A percentile compares a stretch with the other conserved stretches of the same genome.
Conservation (phyloP, 2,329 filamentous ascomycete genomes). For the Bisporella sp. region DNA sequence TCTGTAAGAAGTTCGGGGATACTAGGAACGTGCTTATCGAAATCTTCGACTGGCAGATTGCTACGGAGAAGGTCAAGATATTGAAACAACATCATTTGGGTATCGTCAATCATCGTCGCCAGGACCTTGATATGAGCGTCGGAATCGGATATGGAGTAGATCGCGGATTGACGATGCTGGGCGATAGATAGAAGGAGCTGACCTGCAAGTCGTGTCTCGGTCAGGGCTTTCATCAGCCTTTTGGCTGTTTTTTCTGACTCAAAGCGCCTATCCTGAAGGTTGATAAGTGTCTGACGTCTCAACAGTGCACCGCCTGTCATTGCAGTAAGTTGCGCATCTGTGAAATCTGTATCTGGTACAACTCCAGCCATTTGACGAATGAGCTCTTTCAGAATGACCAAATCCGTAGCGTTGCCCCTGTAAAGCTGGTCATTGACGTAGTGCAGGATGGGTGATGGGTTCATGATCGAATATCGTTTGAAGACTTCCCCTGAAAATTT, state of each 20-base stretch:
- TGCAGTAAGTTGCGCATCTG: constrained; percentile 76
- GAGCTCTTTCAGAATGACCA: constrained; percentile 86
- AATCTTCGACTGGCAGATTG: constrained; percentile 68
- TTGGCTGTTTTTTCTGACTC: constrained; percentile 68
- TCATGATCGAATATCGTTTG: constrained; percentile 75
- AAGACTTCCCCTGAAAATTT: constrained; percentile 90
- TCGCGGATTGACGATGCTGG: constrained; percentile 81
- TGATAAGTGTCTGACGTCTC: constrained; percentile 71
- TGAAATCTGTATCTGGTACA: constrained; percentile 78
- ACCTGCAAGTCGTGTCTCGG: constrained; percentile 70
- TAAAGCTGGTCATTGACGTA: constrained; percentile 84
- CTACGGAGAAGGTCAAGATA: constrained; percentile 84
- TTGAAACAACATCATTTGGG: constrained; percentile 76
- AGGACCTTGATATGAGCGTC: constrained; percentile 83
- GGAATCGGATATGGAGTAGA: constrained; percentile 64
- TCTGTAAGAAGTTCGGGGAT: constrained; percentile 67
- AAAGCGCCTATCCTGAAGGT: constrained; percentile 75
- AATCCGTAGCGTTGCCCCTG: constrained; percentile 77
- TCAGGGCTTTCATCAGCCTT: constrained; percentile 72
- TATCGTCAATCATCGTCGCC: constrained; percentile 82
- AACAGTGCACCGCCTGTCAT: constrained; percentile 82
- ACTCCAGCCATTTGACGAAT: constrained; percentile 93
- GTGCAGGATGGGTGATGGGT: constrained; percentile 76
- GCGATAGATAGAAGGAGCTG: constrained; percentile 85
- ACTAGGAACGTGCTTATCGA: constrained; percentile 70